Evolutionary conservation across 352 stramenopile species (phyloP).

Genomic region (Pythium insidiosum): DNA sequence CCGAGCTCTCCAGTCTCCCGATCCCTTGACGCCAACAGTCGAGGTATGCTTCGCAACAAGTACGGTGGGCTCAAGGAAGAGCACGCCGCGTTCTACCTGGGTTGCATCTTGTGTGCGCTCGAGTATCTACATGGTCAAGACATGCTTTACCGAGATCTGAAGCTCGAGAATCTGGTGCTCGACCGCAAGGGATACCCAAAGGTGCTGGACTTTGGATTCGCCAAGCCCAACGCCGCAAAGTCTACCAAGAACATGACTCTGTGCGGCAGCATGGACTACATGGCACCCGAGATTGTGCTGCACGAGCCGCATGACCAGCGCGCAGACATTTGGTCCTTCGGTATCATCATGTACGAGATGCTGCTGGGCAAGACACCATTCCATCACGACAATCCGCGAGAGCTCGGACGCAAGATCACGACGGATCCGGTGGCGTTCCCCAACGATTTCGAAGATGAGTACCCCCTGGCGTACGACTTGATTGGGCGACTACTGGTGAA

Average conservation of each 20-base stretch:
- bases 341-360: constrained; percentile 87
- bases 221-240: constrained; percentile 46
- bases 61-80: constrained; percentile 46
- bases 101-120: constrained; percentile 77
- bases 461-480: constrained; percentile 39
- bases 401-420: constrained; percentile 72
- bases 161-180: constrained; percentile 86
- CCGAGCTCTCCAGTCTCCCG: constrained; percentile 6
- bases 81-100: constrained; percentile 84
- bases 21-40: constrained; percentile 17
- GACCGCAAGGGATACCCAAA: constrained; percentile 86
- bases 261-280: constrained; percentile 79
- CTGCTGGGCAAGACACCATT: constrained; percentile 82
- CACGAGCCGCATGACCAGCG: constrained; percentile 54
- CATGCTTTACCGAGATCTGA: constrained; percentile 86
- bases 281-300: constrained; percentile 69
- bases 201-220: constrained; percentile 73
- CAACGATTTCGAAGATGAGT: constrained; percentile 48
- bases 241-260: constrained; percentile 61
- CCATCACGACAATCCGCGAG: constrained; percentile 71
- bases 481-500: constrained; percentile 58
- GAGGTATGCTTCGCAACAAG: constrained; percentile 33
- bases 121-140: constrained; percentile 65
- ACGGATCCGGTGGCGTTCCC: constrained; percentile 58
- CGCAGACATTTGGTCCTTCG: constrained; percentile 76